These are phyloP conservation scores for Raffaelea albimanens DNA, from an alignment of 2,329 filamentous ascomycete species.

Conservation along the genomic window DNA sequence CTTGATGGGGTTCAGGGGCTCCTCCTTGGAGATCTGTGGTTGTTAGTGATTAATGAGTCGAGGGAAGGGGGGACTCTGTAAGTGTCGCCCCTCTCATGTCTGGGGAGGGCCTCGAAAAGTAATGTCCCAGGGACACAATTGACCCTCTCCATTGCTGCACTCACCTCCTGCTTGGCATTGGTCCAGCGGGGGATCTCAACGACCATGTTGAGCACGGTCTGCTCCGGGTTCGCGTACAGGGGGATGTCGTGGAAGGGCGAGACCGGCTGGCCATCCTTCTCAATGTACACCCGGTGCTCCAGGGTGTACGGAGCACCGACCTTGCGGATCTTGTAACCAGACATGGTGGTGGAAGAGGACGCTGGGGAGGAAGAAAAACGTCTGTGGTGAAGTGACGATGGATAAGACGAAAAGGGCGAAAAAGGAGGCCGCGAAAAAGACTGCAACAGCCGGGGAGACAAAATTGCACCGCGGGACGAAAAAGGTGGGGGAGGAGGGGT, in stretches of 20 bases:
- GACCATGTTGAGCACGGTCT: conserved; percentile 97
- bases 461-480: conserved; percentile 4
- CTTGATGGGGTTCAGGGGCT: conserved; percentile 97
- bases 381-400: conserved; percentile 13
- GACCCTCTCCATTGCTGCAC: conserved; percentile 21
- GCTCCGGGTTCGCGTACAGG: conserved; percentile 91
- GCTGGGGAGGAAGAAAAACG: conserved; percentile 7
- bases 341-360: conserved; percentile 28
- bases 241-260: conserved; percentile 98
- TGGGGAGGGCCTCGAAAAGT: no score
- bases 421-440: neutral
- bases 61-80: no score
- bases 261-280: conserved; percentile 90
- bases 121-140: conserved; percentile 3
- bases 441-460: neutral
- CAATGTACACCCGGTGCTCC: conserved; percentile 94
- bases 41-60: neutral
- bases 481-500: conserved; percentile 7
- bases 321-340: conserved; percentile 71
- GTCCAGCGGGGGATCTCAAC: conserved; percentile 99
- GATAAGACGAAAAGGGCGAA: neutral
- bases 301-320: conserved; percentile 83
- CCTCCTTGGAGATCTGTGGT: conserved; percentile 90
- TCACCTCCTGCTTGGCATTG: conserved; percentile 97
- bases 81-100: no score